Percentiles rank a stretch among this genome's conserved stretches.
phyloP scores from a whole-genome alignment of 495 filamentous ascomycete genomes.

The Tuber melanosporum region DNA sequence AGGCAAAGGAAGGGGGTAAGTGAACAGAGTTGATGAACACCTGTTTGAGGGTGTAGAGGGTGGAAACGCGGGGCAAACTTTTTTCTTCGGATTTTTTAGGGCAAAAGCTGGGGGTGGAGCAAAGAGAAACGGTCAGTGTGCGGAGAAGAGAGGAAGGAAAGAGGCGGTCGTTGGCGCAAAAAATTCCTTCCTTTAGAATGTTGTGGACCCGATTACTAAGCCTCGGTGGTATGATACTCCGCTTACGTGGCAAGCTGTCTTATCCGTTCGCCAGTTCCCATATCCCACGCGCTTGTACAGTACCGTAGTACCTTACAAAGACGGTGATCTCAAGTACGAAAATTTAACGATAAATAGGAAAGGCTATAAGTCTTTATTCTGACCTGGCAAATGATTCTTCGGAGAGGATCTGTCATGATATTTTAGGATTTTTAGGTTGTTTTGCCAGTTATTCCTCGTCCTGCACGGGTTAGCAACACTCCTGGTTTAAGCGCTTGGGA shows the following conservation, averaged over 20 bases:
- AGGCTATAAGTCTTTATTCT: background rate
- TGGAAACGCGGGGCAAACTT: background rate
- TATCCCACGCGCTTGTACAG: background rate
- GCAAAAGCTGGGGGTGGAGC: constrained; percentile 14
- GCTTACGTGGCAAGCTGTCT: background rate
- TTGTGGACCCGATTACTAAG: constrained; percentile 26
- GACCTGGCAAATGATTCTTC: background rate
- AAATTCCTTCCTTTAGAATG: constrained; percentile 26
- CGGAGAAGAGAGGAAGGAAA: constrained; percentile 24
- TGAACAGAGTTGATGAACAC: constrained; percentile 1
- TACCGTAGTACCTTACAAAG: background rate
- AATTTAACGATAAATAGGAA: background rate
- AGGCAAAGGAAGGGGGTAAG: constrained; percentile 16
- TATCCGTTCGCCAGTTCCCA: background rate
- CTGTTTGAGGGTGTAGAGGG: background rate
- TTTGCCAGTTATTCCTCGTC: background rate
- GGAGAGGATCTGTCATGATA: background rate
- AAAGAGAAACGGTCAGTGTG: constrained; percentile 13
- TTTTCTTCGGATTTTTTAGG: constrained; percentile 6
- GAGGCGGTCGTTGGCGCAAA: constrained; percentile 10
- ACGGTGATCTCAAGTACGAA: background rate
- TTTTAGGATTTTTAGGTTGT: background rate
- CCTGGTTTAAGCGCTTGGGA: background rate
- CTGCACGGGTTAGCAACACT: background rate
- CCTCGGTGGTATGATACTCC: background rate